Evolutionary conservation across 2,329 filamentous ascomycete genomes (phyloP), one percentile per base, ranked within the genome.

Genomic region (Fusarium zealandicum): DNA sequence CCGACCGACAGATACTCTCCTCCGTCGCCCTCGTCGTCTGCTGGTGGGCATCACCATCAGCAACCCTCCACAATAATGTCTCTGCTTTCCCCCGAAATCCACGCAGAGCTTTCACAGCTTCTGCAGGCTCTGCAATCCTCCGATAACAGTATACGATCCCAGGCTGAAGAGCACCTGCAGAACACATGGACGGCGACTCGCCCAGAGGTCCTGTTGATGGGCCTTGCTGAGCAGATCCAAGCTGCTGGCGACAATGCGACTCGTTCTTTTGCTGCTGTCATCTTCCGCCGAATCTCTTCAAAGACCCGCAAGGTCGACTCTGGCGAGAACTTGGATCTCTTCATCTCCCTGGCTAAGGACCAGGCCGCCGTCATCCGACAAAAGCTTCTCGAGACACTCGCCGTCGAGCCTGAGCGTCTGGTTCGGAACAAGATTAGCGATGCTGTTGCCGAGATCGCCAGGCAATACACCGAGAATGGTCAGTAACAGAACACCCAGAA

Each of bases 371-470:
- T 86, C 40, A 96, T 98, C 68, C 87, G 92, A 65, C 83, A 89
- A 69, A 96, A 93, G 74, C 80, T 98, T 53, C 82, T 98, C 35
- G 84, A 93, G 69, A 87, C 86, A 45, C 80, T 97, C 46, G 85
- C 85, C 52, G 81, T 80, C 57, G 95, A 98, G 77, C 79, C 84
- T 17, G 84, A 90, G 58, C 83, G 87, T 57, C 80, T 84, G 32
- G 90, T 96, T 39, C 84, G 95, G 68, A 95, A 96, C 78, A 99
- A 99, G 76, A 90, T 98, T 71, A 95, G 93, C 67, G 95, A 99
- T 76, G 92, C 93, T n/a, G 90, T 98, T 58, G 95, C 95, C 18
- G 95, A 99, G 76, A 82, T 99, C 56, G 95, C 93, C 37, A 87
- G 95, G 69, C 92, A 99, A 78, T 97, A 97, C 76, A 90, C 90